Evolutionary conservation across 805 yeast species (phyloP).

Genomic region (Myxozyma melibiosi): DNA sequence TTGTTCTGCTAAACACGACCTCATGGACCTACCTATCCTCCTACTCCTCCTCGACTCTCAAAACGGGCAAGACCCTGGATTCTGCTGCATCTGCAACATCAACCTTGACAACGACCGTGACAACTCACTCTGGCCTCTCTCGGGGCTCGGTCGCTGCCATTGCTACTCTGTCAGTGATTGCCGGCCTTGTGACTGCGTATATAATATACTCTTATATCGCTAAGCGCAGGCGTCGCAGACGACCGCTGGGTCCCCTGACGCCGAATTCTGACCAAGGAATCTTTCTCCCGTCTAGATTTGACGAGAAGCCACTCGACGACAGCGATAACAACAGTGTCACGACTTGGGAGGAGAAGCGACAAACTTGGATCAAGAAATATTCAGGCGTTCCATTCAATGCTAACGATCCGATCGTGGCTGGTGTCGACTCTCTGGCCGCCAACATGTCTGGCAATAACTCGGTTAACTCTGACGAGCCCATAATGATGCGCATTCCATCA

Average conservation of each 20-base stretch:
- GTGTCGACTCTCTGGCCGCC: neutral
- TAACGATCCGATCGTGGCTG: constrained; percentile 8
- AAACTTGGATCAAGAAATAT: constrained; percentile 16
- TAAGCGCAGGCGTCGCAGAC: constrained; percentile 35
- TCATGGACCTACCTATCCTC: constrained; percentile 20
- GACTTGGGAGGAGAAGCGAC: constrained; percentile 27
- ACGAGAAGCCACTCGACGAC: constrained; percentile 10
- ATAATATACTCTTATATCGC: constrained; percentile 41
- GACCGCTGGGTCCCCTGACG: constrained; percentile 26
- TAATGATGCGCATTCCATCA: constrained; percentile 3
- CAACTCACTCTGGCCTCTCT: constrained; percentile 34
- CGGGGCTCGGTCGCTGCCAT: constrained; percentile 49
- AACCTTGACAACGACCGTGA: too few relatives aligned
- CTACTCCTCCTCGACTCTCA: constrained; percentile 10
- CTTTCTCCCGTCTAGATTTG: constrained; percentile 16
- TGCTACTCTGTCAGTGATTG: constrained; percentile 51
- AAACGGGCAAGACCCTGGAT: constrained; percentile 19
- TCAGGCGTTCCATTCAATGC: neutral
- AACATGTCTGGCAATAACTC: neutral
- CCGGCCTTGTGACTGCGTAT: constrained; percentile 43
- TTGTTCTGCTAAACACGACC: constrained; percentile 18
- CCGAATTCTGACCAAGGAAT: constrained; percentile 26
- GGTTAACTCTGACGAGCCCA: neutral
- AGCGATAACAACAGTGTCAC: constrained; percentile 11
- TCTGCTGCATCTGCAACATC: constrained; percentile 7